A percentile compares a stretch with the other conserved stretches of the same genome.
These are phyloP conservation scores for Coemansia pectinata DNA, from an alignment of 192 early-diverging fungal species.

Conservation along the genomic window DNA sequence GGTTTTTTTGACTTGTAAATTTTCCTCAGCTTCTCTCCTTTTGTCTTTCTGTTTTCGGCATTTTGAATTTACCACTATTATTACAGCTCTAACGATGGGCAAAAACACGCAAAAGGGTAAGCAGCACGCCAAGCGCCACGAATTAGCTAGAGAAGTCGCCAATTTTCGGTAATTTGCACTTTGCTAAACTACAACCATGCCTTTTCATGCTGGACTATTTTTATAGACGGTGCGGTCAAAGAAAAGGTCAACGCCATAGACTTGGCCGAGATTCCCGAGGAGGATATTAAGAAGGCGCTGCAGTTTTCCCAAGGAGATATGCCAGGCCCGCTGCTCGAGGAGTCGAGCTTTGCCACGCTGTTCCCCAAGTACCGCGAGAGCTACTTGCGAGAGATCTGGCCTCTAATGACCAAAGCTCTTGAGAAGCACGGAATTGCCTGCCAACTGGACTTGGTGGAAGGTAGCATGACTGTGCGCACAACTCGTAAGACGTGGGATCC, in stretches of 20 bases:
- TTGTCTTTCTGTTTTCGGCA: background rate
- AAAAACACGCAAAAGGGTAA: constrained; percentile 14
- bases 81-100: constrained; percentile 3
- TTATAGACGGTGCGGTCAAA: background rate
- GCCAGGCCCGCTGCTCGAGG: constrained; percentile 77
- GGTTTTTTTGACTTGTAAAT: constrained; percentile 8
- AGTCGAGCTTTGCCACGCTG: constrained; percentile 94
- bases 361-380: constrained; percentile 98
- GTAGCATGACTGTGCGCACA: constrained; percentile 97
- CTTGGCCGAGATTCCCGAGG: constrained; percentile 34
- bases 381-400: constrained; percentile 92
- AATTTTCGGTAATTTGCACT: background rate
- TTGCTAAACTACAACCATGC: background rate
- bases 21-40: background rate
- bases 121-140: background rate
- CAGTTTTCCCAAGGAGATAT: constrained; percentile 79
- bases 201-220: background rate
- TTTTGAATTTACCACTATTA: background rate
- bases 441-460: constrained; percentile 93
- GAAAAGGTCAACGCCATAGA: constrained; percentile 38
- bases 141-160: background rate
- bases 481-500: constrained; percentile 96
- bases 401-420: constrained; percentile 77
- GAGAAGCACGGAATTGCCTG: constrained; percentile 86
- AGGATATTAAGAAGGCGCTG: constrained; percentile 79